phyloP scores from a whole-genome alignment of 2,329 filamentous ascomycete species.

The Paraphoma chrysanthemicola region DNA sequence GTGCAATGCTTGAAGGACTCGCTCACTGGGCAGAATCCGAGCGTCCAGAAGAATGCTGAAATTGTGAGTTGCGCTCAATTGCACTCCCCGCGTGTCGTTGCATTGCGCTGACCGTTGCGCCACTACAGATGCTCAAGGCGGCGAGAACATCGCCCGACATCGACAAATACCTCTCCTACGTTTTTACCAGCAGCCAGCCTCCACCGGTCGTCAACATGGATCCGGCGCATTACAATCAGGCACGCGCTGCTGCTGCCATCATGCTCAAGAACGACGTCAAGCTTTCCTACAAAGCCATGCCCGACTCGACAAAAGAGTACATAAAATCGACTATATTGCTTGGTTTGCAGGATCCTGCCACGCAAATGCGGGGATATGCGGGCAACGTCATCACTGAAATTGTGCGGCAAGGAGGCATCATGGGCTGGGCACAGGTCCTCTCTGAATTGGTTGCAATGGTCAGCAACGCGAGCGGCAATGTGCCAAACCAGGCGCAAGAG shows the following conservation, averaged over 20 bases:
- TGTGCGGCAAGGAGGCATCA: conserved; percentile 80
- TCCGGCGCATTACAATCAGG: conserved; percentile 70
- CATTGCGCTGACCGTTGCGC: conserved; percentile 32
- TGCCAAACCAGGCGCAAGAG: conserved; percentile 78
- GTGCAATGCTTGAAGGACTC: conserved; percentile 90
- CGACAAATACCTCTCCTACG: conserved; percentile 94
- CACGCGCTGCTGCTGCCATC: conserved; percentile 86
- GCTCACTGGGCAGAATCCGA: conserved; percentile 80
- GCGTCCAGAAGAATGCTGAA: conserved; percentile 87
- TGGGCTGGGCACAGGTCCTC: conserved; percentile 90
- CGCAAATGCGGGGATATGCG: conserved; percentile 85
- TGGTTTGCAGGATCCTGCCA: conserved; percentile 80
- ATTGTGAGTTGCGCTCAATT: conserved; percentile 64
- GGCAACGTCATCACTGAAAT: conserved; percentile 95
- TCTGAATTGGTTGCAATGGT: conserved; percentile 82
- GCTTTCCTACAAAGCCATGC: conserved; percentile 75
- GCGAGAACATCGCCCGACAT: conserved; percentile 89
- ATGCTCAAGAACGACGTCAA: conserved; percentile 96
- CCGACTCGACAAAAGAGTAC: conserved; percentile 74
- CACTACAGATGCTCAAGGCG: conserved; percentile 82
- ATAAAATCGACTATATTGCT: conserved; percentile 80
- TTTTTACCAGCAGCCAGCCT: conserved; percentile 75
- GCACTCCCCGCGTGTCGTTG: conserved; percentile 11
- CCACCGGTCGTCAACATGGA: conserved; percentile 68
- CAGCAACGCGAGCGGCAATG: conserved; percentile 72